Percentiles rank a stretch among this genome's conserved stretches.
phyloP scores from a whole-genome alignment of 176 grass and related monocot species.

The Phyllostachys edulis region DNA sequence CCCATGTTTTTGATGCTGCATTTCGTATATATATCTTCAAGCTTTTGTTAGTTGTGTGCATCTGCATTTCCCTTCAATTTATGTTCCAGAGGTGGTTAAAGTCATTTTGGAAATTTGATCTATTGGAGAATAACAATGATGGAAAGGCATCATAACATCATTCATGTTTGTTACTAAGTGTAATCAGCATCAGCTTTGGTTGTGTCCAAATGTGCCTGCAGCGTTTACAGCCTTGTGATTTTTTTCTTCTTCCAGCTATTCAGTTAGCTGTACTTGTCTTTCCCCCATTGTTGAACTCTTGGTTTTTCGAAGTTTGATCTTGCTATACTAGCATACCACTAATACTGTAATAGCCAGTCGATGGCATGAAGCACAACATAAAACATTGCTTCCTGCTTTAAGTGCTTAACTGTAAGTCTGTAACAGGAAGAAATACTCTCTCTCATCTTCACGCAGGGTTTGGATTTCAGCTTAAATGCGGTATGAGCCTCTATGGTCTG shows the following conservation, averaged over 20 bases:
- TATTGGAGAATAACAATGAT: neutral
- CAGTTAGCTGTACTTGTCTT: neutral
- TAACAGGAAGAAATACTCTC: neutral
- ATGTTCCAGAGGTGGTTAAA: neutral
- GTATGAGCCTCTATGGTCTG: neutral
- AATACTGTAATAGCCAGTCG: neutral
- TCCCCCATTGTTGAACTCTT: neutral
- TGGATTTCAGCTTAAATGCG: neutral
- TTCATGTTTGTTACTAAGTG: neutral
- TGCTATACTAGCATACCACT: neutral
- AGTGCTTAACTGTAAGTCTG: neutral
- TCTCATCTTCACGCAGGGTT: neutral
- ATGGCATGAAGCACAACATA: neutral
- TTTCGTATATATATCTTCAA: constrained; percentile 50
- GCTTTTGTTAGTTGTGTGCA: constrained; percentile 7
- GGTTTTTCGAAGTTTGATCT: neutral
- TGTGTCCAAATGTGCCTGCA: neutral
- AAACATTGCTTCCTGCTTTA: neutral
- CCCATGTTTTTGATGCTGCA: constrained; percentile 43
- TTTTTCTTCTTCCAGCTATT: neutral
- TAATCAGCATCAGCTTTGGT: neutral
- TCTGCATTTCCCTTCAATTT: neutral
- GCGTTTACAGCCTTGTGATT: neutral
- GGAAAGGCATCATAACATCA: neutral
- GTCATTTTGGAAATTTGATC: neutral